Percentiles rank a stretch among this genome's conserved stretches.
Evolutionary conservation across 2,329 filamentous ascomycete species (phyloP).

Genomic region (Apiospora malaysiana): DNA sequence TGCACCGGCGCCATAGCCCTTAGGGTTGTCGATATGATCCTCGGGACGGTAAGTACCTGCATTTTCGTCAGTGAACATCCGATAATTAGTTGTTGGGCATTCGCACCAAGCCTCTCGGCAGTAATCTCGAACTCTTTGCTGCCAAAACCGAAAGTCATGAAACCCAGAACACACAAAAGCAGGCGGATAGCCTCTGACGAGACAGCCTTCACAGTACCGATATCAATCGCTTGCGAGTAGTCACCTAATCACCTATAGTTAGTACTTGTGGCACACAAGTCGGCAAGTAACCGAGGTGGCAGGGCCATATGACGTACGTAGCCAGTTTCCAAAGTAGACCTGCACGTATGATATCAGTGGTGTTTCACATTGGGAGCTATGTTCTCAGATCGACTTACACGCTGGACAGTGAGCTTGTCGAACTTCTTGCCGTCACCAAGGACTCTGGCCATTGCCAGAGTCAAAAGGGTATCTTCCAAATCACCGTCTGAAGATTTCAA

Average conservation of each 20-base stretch:
- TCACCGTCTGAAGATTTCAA: constrained; percentile 67
- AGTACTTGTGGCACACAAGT: background rate
- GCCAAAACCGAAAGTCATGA: constrained; percentile 85
- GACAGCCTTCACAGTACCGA: constrained; percentile 71
- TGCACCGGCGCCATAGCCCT: constrained; percentile 84
- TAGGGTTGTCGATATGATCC: constrained; percentile 80
- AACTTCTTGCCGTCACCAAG: constrained; percentile 74
- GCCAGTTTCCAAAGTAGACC: constrained; percentile 95
- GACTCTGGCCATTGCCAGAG: constrained; percentile 63
- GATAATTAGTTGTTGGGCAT: background rate
- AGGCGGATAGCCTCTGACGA: constrained; percentile 91
- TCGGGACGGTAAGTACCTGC: constrained; percentile 76
- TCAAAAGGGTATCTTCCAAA: constrained; percentile 88
- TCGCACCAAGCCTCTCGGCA: constrained; percentile 66
- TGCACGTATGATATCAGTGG: background rate
- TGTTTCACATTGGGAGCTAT: background rate
- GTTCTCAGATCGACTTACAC: constrained; percentile 46
- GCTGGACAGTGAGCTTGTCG: constrained; percentile 83
- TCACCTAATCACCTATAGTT: constrained; percentile 49
- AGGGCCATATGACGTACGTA: constrained; percentile 49
- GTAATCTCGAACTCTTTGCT: constrained; percentile 88
- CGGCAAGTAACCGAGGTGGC: background rate
- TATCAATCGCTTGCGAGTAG: constrained; percentile 83
- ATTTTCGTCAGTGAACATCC: background rate
- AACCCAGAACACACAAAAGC: constrained; percentile 85